Percentiles rank a stretch among this genome's conserved stretches.
Evolutionary conservation across 1,284 basidiomycete species (phyloP).

Genomic region (Ganoderma meredithae): DNA sequence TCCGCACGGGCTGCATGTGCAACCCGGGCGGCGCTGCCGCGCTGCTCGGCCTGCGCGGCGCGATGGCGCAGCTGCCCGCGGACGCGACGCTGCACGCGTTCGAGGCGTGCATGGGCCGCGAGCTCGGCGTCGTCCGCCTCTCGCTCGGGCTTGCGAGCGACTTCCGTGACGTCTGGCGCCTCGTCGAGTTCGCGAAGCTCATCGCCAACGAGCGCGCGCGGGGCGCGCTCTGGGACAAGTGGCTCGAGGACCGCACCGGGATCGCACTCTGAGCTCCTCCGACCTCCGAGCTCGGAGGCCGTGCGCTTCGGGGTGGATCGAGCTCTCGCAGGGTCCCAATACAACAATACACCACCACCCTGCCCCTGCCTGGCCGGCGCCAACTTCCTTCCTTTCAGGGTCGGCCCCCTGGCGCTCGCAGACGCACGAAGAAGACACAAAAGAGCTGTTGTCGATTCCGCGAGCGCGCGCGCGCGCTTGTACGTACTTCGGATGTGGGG

Average conservation of each 20-base stretch:
- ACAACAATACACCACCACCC: no score
- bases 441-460: not conserved
- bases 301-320: no score
- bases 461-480: not conserved
- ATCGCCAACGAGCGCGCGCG: constrained; percentile 55
- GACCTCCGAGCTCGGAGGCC: no score
- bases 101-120: constrained; percentile 65
- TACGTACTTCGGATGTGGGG: not conserved
- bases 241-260: constrained; percentile 36
- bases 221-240: constrained; percentile 43
- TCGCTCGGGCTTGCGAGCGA: constrained; percentile 79
- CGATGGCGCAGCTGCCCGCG: constrained; percentile 68
- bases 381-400: not conserved
- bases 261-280: constrained; percentile 26
- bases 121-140: constrained; percentile 77
- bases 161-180: constrained; percentile 76
- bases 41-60: constrained; percentile 68
- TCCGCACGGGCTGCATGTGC: constrained; percentile 86
- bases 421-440: not conserved
- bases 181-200: constrained; percentile 63
- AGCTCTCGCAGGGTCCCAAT: no score
- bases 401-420: not conserved
- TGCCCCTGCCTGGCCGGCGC: no score
- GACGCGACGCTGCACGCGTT: constrained; percentile 69
- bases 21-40: constrained; percentile 82